phyloP scores from a whole-genome alignment of 2,329 filamentous ascomycete species.

The Claviceps sp. region DNA sequence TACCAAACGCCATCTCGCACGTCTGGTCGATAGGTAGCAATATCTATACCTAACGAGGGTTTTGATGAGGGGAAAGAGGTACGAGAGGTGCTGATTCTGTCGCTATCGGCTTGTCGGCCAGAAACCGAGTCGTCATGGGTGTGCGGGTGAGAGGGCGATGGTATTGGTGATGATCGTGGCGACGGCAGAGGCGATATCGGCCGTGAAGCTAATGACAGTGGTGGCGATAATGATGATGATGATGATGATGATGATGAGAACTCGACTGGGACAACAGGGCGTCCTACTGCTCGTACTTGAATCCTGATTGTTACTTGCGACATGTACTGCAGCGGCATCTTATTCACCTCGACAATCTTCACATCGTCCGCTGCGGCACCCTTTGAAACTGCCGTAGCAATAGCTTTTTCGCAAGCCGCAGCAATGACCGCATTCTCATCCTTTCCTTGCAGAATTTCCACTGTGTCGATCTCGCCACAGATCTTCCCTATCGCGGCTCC shows the following conservation, averaged over 20 bases:
- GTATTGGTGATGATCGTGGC: not conserved
- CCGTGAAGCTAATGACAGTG: not conserved
- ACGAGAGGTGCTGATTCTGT: constrained; percentile 16
- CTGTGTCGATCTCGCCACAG: constrained; percentile 36
- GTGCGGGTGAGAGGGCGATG: constrained; percentile 1
- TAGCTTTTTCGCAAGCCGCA: constrained; percentile 23
- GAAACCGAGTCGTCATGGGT: constrained; percentile 1
- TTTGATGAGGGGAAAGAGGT: constrained; percentile 18
- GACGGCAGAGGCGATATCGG: not conserved
- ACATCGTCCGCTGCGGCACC: constrained; percentile 21
- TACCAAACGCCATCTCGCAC: constrained; percentile 21
- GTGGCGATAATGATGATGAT: not conserved
- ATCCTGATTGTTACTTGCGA: constrained; percentile 21
- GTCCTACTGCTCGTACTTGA: constrained; percentile 21
- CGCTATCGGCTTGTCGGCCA: constrained; percentile 13
- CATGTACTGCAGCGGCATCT: constrained; percentile 24
- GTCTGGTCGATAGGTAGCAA: constrained; percentile 18
- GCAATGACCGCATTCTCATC: constrained; percentile 24
- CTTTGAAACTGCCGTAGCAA: constrained; percentile 17
- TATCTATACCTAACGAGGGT: constrained; percentile 17
- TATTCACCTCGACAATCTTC: constrained; percentile 32
- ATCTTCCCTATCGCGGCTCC: constrained; percentile 46
- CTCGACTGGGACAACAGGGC: constrained; percentile 17
- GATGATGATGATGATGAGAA: not conserved
- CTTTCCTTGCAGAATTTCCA: constrained; percentile 30